Base-by-base conservation (phyloP, 768 basidiomycete genomes). In the Flagelloscypha sp. region DNA sequence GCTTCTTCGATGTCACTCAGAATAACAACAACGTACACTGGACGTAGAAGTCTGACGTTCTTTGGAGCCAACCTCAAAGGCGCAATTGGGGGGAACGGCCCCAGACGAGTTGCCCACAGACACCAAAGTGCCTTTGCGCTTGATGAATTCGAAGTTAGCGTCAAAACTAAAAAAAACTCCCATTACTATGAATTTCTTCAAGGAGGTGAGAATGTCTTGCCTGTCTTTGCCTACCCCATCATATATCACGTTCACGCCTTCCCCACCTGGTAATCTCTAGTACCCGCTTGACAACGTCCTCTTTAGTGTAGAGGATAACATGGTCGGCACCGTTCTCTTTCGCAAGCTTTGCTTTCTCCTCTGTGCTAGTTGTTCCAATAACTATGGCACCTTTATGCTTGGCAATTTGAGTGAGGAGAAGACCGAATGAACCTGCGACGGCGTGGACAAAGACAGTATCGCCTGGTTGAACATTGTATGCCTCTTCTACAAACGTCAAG, bases 171-270 rank as follows among this genome's bases (percentile, higher is more conserved):
- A 18, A 25, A n/a, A n/a, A n/a, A n/a, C n/a, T n/a, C n/a, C n/a
- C 23, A 37, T 10, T 15, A 27, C 22, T 27, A n/a, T 25, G 41
- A 30, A 38, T 30, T 16, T 40, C 30, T 6, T 10, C 18, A 33
- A n/a, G n/a, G n/a, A n/a, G n/a, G n/a, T n/a, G n/a, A n/a, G n/a
- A n/a, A n/a, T n/a, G n/a, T n/a, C 84, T 39, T 59, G 93, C 74
- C 92, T 97, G 54, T 89, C 85, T 63, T 86, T 93, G 2, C 94
- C 94, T n/a, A 99, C 89, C 18, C 94, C 94, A 49, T 99, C 94
- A 49, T 83, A 94, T 16, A 89, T 73, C 11, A 76, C 93, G 42
- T 94, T 73, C 4, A 90, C 85, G 11, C 88, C 86, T 45, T 78
- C 68, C 6, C 84, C 85, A 27, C 74, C n/a, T 74, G 0, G 88